Evolutionary conservation across 164 flowering plant genomes (phyloP).

Genomic region (Stephania yunnanensis): DNA sequence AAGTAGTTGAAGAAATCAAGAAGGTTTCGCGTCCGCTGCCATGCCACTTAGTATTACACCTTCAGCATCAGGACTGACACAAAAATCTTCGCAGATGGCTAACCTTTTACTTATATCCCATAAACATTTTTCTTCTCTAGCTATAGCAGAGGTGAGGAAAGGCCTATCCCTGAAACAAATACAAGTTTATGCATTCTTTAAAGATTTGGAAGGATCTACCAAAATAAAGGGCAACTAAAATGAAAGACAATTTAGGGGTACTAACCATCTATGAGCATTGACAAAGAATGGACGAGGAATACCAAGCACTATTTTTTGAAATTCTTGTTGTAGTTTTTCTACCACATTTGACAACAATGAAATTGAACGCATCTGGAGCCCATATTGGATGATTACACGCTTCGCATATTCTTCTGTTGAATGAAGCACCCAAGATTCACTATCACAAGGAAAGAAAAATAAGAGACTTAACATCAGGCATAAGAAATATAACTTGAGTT

Average conservation of each 20-base stretch:
- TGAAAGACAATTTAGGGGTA: background rate
- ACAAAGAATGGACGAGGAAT: slow-evolving; percentile 55
- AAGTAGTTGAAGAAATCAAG: background rate
- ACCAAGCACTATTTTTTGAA: slow-evolving; percentile 38
- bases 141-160: background rate
- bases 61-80: slow-evolving; percentile 2
- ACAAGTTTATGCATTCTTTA: too few species aligned
- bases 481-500: too few species aligned
- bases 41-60: slow-evolving; percentile 5
- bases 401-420: slow-evolving; percentile 62
- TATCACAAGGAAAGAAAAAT: slow-evolving; percentile 18
- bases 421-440: slow-evolving; percentile 80
- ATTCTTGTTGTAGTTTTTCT: slow-evolving; percentile 57
- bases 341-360: slow-evolving; percentile 51
- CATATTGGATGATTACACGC: slow-evolving; percentile 45
- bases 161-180: background rate
- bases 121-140: background rate
- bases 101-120: background rate
- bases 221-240: background rate
- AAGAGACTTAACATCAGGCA: background rate
- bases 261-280: slow-evolving; percentile 76
- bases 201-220: too few species aligned
- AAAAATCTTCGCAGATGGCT: background rate
- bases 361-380: slow-evolving; percentile 57
- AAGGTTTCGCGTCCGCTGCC: background rate